phyloP scores from a whole-genome alignment of 177 flowering plant species.

The Tripterygium wilfordii region DNA sequence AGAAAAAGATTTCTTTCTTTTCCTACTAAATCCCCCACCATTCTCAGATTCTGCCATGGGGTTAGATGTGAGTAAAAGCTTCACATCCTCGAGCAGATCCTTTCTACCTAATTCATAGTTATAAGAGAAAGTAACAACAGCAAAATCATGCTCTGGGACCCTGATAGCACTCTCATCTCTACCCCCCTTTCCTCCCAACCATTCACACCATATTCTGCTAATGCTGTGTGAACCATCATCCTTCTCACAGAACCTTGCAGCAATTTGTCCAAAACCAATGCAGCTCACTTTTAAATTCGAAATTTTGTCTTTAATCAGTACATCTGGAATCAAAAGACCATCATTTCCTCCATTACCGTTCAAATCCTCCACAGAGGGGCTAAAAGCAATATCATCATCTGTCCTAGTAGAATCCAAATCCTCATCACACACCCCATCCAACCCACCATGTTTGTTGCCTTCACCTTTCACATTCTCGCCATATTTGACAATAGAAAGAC shows the following conservation, averaged over 20 bases:
- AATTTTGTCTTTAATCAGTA: slow-evolving; percentile 44
- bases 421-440: slow-evolving; percentile 5
- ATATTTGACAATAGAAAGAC: slow-evolving; percentile 38
- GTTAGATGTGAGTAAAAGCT: slow-evolving; percentile 27
- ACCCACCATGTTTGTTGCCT: neutral
- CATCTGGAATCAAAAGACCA: slow-evolving; percentile 51
- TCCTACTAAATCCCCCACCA: slow-evolving; percentile 21
- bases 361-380: slow-evolving; percentile 4
- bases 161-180: slow-evolving; percentile 15
- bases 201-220: slow-evolving; percentile 83
- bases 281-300: slow-evolving; percentile 38
- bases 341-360: slow-evolving; percentile 8
- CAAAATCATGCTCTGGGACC: slow-evolving; percentile 59
- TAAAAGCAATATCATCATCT: no score
- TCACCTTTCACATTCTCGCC: slow-evolving; percentile 8
- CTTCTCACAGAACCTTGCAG: slow-evolving; percentile 44
- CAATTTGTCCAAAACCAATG: slow-evolving; percentile 67
- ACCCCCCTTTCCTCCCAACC: slow-evolving; percentile 52
- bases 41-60: slow-evolving; percentile 18
- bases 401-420: no score
- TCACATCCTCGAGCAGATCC: slow-evolving; percentile 41
- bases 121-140: slow-evolving; percentile 61
- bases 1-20: slow-evolving; percentile 53
- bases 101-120: slow-evolving; percentile 50
- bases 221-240: slow-evolving; percentile 25